These are phyloP conservation scores for Mycena vitilis DNA, from an alignment of 768 basidiomycete genomes.

Conservation along the genomic window DNA sequence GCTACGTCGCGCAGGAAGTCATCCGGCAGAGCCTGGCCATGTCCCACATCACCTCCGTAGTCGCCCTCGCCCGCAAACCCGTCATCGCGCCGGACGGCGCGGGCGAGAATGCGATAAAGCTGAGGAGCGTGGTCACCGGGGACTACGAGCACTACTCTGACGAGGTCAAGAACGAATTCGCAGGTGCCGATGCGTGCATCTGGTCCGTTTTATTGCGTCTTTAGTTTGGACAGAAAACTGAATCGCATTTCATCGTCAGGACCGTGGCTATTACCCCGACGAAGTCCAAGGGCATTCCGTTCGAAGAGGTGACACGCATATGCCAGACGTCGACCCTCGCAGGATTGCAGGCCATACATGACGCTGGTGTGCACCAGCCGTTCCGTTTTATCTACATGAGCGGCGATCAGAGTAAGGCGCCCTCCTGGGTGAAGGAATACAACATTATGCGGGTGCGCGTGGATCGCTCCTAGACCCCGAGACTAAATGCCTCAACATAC, in stretches of 20 bases:
- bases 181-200: slow-evolving; percentile 2
- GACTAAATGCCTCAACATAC: no score
- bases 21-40: slow-evolving; percentile 1
- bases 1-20: slow-evolving; percentile 1
- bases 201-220: not conserved
- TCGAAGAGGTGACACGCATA: not conserved
- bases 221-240: no score
- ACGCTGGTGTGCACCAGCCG: not conserved
- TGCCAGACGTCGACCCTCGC: slow-evolving; percentile 1
- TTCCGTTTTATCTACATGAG: slow-evolving; percentile 11
- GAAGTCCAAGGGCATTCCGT: not conserved
- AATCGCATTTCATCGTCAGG: not conserved
- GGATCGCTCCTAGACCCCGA: no score
- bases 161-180: slow-evolving; percentile 3
- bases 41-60: not conserved
- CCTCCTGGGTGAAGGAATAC: not conserved
- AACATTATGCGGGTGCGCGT: not conserved
- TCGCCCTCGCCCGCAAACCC: not conserved
- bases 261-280: slow-evolving; percentile 1
- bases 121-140: not conserved
- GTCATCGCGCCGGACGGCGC: not conserved
- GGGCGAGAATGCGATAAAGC: not conserved
- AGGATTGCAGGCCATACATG: not conserved
- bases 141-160: slow-evolving; percentile 3
- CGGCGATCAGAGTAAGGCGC: slow-evolving; percentile 5